Base-by-base conservation (phyloP, 768 basidiomycete species). In the Suillus weaverae region DNA sequence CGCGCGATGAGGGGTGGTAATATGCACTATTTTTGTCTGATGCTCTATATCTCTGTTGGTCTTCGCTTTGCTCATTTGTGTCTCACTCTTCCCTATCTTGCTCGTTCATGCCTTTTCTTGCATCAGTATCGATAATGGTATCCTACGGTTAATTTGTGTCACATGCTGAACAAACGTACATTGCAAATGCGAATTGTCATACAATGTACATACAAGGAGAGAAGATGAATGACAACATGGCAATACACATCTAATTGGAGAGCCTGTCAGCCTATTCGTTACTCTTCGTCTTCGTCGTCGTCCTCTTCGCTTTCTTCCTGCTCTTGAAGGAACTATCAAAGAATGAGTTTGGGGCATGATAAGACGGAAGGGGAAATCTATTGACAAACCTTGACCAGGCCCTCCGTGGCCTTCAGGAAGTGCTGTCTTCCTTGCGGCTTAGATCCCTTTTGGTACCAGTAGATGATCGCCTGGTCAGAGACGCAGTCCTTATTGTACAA, bases 401-500 rank as follows among this genome's bases (percentile, higher is more conserved):
- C 74, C 73, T 92, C 92, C 0, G 94, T 90, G 64, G 83, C 87
- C 80, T 94, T 96, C 70, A 98, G 80, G 84, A 99, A 98, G 76
- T 95, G 92, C 77, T 97, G 95, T 73, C 91, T 89, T 57, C 96
- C 97, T 77, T 98, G 94, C 0, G 94, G 87, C 79, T 95, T 97
- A 56, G 95, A 91, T 60, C 97, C 97, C 80, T 99, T 99, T 80
- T 93, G 90, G 78, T 94, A 83, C 97, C 97, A 99, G 78, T 97
- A 99, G 65, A 98, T 91, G 72, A 99, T 96, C 66, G 96, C 95
- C 74, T 96, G 91, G 73, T 96, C 95, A 62, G 95, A 92, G 70
- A 98, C 85, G 78, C 95, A 95, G 71, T 99, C 97, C 72, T 92
- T 89, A 80, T 96, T 96, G 81, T 97, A 98, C 77, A 98, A 83